Conservation (phyloP, 139 green algal genomes). For the Dunaliella primolecta region DNA sequence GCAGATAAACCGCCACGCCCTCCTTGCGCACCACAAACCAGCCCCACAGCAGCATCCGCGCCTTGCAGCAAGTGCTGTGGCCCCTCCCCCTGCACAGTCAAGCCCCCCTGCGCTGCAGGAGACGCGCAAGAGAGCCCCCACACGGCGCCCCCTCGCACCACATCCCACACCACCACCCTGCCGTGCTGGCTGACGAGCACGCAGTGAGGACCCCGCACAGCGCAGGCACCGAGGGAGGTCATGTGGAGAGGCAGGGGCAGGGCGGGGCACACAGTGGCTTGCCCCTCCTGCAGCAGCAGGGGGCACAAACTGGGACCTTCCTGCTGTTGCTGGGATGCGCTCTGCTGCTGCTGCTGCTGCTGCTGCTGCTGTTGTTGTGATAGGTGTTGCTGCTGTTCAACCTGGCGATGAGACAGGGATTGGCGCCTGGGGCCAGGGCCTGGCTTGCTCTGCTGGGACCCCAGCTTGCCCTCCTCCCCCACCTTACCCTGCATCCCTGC, state of each 20-base stretch:
- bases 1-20: too few relatives aligned
- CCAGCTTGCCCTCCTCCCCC: neutral
- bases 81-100: neutral
- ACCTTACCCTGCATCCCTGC: neutral
- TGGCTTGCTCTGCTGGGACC: too few relatives aligned
- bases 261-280: neutral
- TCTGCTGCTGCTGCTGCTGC: too few relatives aligned
- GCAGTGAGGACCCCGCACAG: neutral
- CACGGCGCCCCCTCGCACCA: neutral
- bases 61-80: neutral
- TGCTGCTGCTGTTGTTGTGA: too few relatives aligned
- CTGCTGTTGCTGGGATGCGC: too few relatives aligned
- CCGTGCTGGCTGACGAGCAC: neutral
- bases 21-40: neutral
- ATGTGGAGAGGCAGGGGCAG: neutral
- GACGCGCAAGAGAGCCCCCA: too few relatives aligned
- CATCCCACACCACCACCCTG: slow-evolving; percentile 2
- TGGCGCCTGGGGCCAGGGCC: too few relatives aligned
- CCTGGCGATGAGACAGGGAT: too few relatives aligned
- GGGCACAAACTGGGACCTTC: neutral
- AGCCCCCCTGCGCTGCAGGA: too few relatives aligned
- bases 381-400: neutral
- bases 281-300: neutral
- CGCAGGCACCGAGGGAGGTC: neutral
- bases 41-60: neutral